Conservation (phyloP, 2,329 filamentous ascomycete species). For the Aspergillus phoenicis region DNA sequence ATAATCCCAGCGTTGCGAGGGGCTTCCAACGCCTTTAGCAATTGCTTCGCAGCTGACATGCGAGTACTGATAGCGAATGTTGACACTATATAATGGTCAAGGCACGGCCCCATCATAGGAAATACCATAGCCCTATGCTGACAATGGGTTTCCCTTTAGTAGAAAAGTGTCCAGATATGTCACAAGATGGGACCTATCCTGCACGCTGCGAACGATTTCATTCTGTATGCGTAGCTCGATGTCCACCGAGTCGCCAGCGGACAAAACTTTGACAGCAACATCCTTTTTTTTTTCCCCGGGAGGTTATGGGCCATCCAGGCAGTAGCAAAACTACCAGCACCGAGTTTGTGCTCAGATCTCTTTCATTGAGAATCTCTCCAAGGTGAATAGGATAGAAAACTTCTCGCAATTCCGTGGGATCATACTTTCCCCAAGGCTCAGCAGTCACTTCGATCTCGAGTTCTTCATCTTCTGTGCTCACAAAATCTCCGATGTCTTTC, state of each 20-base stretch:
- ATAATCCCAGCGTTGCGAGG: constrained; percentile 32
- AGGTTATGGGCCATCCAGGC: constrained; percentile 32
- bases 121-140: constrained; percentile 28
- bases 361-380: constrained; percentile 25
- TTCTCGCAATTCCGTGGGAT: constrained; percentile 7
- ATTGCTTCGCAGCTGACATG: constrained; percentile 33
- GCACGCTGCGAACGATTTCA: constrained; percentile 22
- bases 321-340: constrained; percentile 26
- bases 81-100: constrained; percentile 13
- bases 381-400: constrained; percentile 23
- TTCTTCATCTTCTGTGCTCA: constrained; percentile 20
- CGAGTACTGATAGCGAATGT: constrained; percentile 23
- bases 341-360: constrained; percentile 32
- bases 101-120: constrained; percentile 25
- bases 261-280: constrained; percentile 30
- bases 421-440: constrained; percentile 25
- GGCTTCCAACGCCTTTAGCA: constrained; percentile 28
- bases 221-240: constrained; percentile 26
- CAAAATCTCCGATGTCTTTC: constrained; percentile 18
- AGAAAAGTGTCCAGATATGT: constrained; percentile 26
- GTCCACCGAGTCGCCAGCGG: constrained; percentile 18
- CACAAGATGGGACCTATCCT: constrained; percentile 24
- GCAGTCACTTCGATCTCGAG: constrained; percentile 20
- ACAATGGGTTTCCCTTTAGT: constrained; percentile 15
- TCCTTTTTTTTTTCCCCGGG: constrained; percentile 19